Base-by-base conservation (phyloP, 148 eudicot species). In the Cornus florida region DNA sequence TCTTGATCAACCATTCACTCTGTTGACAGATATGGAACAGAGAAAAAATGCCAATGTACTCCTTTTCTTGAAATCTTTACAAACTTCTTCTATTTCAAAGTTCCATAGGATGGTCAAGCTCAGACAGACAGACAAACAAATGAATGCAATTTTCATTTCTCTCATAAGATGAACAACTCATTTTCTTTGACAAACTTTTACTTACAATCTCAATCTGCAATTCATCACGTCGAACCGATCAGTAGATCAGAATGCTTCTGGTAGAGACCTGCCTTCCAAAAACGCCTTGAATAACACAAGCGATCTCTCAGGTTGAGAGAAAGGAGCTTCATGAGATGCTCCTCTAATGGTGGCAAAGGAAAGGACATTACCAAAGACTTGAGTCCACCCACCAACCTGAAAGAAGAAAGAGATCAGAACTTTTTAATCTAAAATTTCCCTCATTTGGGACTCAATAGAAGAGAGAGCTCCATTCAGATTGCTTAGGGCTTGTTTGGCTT, bases 371-470 rank as follows among this genome's bases (percentile, higher is more conserved):
- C 78, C 85, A 38, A 81, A 84, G 50, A 73, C 82, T 79, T 82
- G 83, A 76, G 87, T 84, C 89, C 89, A 86, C 31, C 89, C 89
- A 6, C 89, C 89, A 35, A 84, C 89, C 89, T 86, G 82, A 22
- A 75, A 70, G 24, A 62, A 62, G 3, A 62, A 20, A 62, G 22
- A 62, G 19, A 62, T 62, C 7, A 62, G 7, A 62, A 62, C 7
- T n/a, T 4, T 6, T 62, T 17, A n/a, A 20, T 1, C 22, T 62
- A 62, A 19, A 62, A 62, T 62, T 62, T 62, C 23, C 24, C 20
- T 20, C 5, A 62, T 62, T 62, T 62, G 24, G 23, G 9, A 19
- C 24, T 20, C 1, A 19, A 20, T 7, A 62, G 19, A 62, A 62
- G 24, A 62, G 8, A 62, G 4, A 62, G 66, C 23, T n/a, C 7